These are phyloP conservation scores for Hemerocallis citrina DNA, from an alignment of 106 monocot genomes.

Conservation along the genomic window DNA sequence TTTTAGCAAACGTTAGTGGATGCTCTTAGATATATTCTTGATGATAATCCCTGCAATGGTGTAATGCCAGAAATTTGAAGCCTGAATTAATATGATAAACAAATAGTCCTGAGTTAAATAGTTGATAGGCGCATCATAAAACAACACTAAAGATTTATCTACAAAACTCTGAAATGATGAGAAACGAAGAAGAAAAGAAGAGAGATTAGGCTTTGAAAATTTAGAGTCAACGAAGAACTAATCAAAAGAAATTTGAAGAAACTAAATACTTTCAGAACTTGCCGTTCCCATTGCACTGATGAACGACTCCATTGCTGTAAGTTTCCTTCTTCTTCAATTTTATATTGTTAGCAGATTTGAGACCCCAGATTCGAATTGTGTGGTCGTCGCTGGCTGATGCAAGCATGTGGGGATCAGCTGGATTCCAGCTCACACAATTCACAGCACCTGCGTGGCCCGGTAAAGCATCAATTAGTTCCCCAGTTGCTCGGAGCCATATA, in stretches of 20 bases:
- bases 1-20: too few relatives aligned
- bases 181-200: not conserved
- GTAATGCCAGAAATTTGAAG: too few relatives aligned
- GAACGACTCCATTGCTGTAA: conserved; percentile 24
- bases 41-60: too few relatives aligned
- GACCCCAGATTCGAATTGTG: conserved; percentile 52
- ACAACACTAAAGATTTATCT: too few relatives aligned
- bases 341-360: conserved; percentile 5
- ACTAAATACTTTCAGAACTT: conserved; percentile 4
- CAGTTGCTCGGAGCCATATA: conserved; percentile 52
- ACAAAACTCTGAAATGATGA: too few relatives aligned
- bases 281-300: conserved; percentile 36
- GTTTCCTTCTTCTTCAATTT: conserved; percentile 26
- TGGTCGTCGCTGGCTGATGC: conserved; percentile 62
- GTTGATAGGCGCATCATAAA: too few relatives aligned
- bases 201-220: not conserved
- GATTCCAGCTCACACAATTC: conserved; percentile 71
- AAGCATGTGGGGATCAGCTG: conserved; percentile 49
- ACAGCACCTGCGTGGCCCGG: conserved; percentile 49
- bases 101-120: too few relatives aligned
- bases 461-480: conserved; percentile 35
- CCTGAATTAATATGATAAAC: too few relatives aligned
- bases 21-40: too few relatives aligned
- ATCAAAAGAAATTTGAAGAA: not conserved
- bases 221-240: conserved; percentile 6